Conservation (phyloP, 495 filamentous ascomycete genomes). For the Aspergillus panamensis region DNA sequence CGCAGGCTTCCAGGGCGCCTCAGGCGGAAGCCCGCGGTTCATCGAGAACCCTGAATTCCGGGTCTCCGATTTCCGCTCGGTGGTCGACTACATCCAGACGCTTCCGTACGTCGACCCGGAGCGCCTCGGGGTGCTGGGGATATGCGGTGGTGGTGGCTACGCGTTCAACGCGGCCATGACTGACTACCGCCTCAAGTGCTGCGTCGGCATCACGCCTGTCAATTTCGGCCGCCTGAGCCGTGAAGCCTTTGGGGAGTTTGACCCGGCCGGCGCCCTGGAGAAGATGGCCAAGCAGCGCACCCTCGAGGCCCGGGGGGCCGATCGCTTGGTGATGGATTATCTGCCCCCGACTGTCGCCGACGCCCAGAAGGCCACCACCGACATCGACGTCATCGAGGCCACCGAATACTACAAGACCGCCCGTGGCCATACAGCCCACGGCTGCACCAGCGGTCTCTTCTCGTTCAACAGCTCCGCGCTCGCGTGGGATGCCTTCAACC, state of each 20-base stretch:
- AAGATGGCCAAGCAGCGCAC: conserved; percentile 24
- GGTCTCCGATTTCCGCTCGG: conserved; percentile 31
- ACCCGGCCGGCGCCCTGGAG: conserved; percentile 18
- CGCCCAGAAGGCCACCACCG: conserved; percentile 17
- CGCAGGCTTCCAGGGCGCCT: conserved; percentile 35
- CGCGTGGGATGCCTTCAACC: conserved; percentile 21
- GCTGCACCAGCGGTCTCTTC: conserved; percentile 20
- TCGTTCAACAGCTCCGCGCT: conserved; percentile 24
- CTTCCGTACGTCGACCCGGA: conserved; percentile 29
- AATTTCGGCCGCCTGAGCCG: conserved; percentile 27
- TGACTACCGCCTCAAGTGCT: conserved; percentile 32
- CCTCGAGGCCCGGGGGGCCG: conserved; percentile 19
- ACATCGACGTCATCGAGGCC: conserved; percentile 19
- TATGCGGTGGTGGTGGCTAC: conserved; percentile 36
- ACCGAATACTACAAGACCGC: conserved; percentile 25
- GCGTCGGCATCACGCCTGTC: conserved; percentile 27
- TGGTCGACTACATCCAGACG: conserved; percentile 32
- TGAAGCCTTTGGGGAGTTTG: conserved; percentile 18
- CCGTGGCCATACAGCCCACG: conserved; percentile 15
- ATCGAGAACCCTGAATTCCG: conserved; percentile 35
- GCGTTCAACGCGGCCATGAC: conserved; percentile 34
- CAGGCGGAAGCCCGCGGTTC: conserved; percentile 28
- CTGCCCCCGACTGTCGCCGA: conserved; percentile 18
- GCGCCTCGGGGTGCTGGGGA: conserved; percentile 34
- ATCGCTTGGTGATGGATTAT: conserved; percentile 15